These are phyloP conservation scores for Stentor roeselii DNA, from an alignment of 73 alveolate species.

Conservation along the genomic window DNA sequence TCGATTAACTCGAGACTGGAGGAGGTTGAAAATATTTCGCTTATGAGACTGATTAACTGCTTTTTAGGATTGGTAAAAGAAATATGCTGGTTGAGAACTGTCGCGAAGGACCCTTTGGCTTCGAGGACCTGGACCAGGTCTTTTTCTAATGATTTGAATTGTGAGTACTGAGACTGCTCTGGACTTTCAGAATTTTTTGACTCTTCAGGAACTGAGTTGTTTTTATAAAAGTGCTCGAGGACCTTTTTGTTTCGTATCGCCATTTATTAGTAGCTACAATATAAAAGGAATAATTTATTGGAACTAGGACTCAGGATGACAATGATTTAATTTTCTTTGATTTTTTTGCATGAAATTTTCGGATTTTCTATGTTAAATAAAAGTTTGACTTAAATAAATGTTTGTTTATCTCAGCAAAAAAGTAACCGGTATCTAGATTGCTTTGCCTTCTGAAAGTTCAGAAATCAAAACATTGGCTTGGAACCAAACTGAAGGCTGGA, in stretches of 20 bases:
- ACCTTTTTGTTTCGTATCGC: not conserved
- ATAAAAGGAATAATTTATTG: too few relatives aligned
- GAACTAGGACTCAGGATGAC: too few relatives aligned
- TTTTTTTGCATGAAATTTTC: too few relatives aligned
- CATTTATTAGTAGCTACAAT: too few relatives aligned
- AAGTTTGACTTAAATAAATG: too few relatives aligned
- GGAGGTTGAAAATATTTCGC: not conserved
- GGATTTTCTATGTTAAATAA: too few relatives aligned
- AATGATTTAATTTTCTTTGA: too few relatives aligned
- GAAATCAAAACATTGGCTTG: constrained; percentile 72
- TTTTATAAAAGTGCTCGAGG: not conserved
- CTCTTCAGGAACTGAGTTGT: not conserved
- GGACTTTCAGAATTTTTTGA: not conserved
- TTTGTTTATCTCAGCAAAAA: constrained; percentile 71
- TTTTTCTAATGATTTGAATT: not conserved
- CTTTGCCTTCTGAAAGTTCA: constrained; percentile 42
- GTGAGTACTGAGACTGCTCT: not conserved
- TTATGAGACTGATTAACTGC: not conserved
- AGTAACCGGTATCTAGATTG: constrained; percentile 33
- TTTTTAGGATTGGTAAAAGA: not conserved
- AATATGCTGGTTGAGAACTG: not conserved
- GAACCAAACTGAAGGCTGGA: constrained; percentile 87
- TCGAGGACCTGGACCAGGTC: not conserved
- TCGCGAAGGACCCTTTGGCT: not conserved
- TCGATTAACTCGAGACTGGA: not conserved